Base-by-base conservation (phyloP, 352 stramenopile genomes). In the Achlya hypogyna region DNA sequence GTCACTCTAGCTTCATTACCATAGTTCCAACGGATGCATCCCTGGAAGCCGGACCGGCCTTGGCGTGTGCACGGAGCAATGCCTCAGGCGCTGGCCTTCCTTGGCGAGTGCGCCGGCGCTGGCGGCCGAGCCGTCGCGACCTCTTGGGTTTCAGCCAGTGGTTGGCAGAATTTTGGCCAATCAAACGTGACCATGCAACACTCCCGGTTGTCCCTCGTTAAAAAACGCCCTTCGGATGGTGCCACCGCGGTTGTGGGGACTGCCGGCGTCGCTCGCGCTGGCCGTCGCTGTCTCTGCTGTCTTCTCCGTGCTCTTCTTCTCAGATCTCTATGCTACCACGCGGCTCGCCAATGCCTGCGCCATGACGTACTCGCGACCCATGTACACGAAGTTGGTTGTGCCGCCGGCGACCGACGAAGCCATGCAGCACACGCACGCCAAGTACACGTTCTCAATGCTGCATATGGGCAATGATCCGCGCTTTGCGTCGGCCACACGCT, bases 341-440 rank as follows among this genome's bases (percentile, higher is more conserved):
- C 22, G 23, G 5, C 49, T 56, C 31, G 1, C 16, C 12, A 72
- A 72, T 29, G 20, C 58, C 25, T 96, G 87, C 64, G 78, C 87
- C 31, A 96, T 96, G 85, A 93, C 87, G 47, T 93, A 87, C 73
- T 93, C 84, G 22, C 88, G 78, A 76, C 85, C 84, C 53, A 75
- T 94, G 63, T 96, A 93, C 72, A 78, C 82, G 65, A 73, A 63
- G 28, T n/a, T 56, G 25, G 10, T 16, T 3, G n/a, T 56, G 49
- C 25, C 25, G 25, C 2, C 49, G 49, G 25, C 49, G 2, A 35
- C 49, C 12, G 72, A 91, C 23, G 54, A 53, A 34, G 80, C 78
- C 72, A 74, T 72, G 40, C 52, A 62, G 20, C 28, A 53, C 5
- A 62, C 64, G 18, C 69, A 90, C 62, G 49, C 69, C 69, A 93